These are phyloP conservation scores for Penicillium lagena DNA, from an alignment of 495 filamentous ascomycete species.

Conservation along the genomic window DNA sequence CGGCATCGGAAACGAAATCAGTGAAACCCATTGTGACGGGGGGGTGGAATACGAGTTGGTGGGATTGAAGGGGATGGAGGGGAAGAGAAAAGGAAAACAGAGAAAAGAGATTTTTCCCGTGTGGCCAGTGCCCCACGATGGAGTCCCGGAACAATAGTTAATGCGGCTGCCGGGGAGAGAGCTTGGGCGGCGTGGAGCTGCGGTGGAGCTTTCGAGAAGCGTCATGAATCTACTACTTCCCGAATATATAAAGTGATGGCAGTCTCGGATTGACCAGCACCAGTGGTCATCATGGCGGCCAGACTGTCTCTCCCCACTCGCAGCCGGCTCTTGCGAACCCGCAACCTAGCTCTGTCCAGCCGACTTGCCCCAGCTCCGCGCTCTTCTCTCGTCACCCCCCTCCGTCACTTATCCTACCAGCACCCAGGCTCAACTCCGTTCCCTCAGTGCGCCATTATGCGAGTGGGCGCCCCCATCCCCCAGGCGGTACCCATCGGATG, in stretches of 20 bases:
- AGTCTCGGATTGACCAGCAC: neutral
- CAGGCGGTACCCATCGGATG: slow-evolving; percentile 91
- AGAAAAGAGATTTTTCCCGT: slow-evolving; percentile 28
- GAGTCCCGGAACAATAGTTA: too few relatives aligned
- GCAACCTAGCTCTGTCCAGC: slow-evolving; percentile 14
- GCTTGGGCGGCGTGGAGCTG: too few relatives aligned
- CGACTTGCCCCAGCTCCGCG: slow-evolving; percentile 14
- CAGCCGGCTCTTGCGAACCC: slow-evolving; percentile 22
- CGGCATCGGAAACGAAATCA: slow-evolving; percentile 82
- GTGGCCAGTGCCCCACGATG: neutral
- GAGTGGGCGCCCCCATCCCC: slow-evolving; percentile 74
- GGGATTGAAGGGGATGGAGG: slow-evolving; percentile 14
- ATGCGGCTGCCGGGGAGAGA: too few relatives aligned
- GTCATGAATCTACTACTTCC: slow-evolving; percentile 12
- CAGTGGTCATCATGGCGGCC: slow-evolving; percentile 29
- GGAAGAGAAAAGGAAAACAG: slow-evolving; percentile 18
- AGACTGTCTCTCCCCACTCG: slow-evolving; percentile 28
- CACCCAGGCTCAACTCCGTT: slow-evolving; percentile 4
- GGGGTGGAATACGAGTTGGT: slow-evolving; percentile 13
- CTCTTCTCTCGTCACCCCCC: slow-evolving; percentile 13
- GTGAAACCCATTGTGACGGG: slow-evolving; percentile 83
- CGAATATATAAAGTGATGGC: neutral
- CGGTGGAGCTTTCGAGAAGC: slow-evolving; percentile 40
- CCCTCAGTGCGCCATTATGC: slow-evolving; percentile 53
- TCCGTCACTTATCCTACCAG: slow-evolving; percentile 8